Percentiles rank a stretch among this genome's conserved stretches.
These are phyloP conservation scores for Xanthoparmelia taractica DNA, from an alignment of 495 filamentous ascomycete species.

Conservation along the genomic window DNA sequence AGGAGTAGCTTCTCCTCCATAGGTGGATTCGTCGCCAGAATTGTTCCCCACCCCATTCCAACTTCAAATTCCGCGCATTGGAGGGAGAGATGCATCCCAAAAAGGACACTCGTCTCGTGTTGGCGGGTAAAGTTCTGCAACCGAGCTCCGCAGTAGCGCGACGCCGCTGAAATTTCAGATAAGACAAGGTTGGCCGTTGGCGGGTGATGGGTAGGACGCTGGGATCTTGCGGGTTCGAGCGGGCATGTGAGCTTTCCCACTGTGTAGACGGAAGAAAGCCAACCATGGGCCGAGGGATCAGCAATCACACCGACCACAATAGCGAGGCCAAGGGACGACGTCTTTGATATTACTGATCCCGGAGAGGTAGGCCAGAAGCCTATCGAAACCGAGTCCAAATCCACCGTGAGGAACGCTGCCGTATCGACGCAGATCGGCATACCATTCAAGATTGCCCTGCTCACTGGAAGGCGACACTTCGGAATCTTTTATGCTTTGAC, in stretches of 20 bases:
- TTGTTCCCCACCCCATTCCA: not conserved
- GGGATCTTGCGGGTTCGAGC: not conserved
- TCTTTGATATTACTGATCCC: conserved; percentile 82
- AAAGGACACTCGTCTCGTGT: not conserved
- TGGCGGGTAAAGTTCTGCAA: not conserved
- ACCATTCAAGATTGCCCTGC: conserved; percentile 68
- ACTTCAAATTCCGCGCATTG: not conserved
- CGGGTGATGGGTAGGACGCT: not conserved
- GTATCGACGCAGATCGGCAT: conserved; percentile 88
- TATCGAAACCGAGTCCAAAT: conserved; percentile 90
- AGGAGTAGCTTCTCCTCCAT: not conserved
- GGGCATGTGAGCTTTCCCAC: not conserved
- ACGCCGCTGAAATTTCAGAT: not conserved
- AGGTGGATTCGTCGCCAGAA: not conserved
- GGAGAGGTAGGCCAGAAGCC: conserved; percentile 76
- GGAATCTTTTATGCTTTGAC: not conserved
- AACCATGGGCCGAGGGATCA: conserved; percentile 34
- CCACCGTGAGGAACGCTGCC: conserved; percentile 93
- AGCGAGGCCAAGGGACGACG: conserved; percentile 80
- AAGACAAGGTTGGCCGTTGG: not conserved
- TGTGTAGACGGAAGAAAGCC: not conserved
- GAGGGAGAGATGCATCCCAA: not conserved
- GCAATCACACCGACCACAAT: conserved; percentile 86
- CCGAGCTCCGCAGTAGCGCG: not conserved
- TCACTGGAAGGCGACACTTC: conserved; percentile 25